phyloP scores from a whole-genome alignment of 139 green algal genomes.

The Closterium sp. region DNA sequence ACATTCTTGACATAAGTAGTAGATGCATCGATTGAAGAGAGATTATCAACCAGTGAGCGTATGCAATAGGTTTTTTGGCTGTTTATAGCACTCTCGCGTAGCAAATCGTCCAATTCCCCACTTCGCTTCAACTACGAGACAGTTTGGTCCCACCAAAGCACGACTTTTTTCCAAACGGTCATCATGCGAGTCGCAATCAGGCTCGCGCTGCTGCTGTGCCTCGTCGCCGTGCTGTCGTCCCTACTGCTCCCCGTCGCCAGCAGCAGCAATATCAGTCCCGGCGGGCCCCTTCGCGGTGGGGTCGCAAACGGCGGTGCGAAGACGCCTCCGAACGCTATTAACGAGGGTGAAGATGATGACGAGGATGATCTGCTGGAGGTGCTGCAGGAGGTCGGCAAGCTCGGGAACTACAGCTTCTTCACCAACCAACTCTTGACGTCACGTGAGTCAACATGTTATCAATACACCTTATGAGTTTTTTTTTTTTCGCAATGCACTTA shows the following conservation, averaged over 20 bases:
- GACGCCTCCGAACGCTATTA: background rate
- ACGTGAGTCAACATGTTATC: background rate
- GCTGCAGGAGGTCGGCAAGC: background rate
- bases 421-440: background rate
- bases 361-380: background rate
- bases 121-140: too few species aligned
- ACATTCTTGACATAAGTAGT: background rate
- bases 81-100: too few species aligned
- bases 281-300: background rate
- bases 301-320: background rate
- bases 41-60: too few species aligned
- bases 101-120: too few species aligned
- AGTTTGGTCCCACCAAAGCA: background rate
- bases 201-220: background rate
- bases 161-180: background rate
- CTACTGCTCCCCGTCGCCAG: background rate
- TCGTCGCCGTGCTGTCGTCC: background rate
- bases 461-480: background rate
- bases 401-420: background rate
- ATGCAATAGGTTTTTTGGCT: too few species aligned
- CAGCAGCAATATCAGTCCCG: background rate
- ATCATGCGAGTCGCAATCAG: background rate
- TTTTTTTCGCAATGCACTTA: background rate
- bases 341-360: background rate
- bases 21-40: background rate